Base-by-base conservation (phyloP, 2,329 filamentous ascomycete genomes). In the Aspergillus transmontanensis region DNA sequence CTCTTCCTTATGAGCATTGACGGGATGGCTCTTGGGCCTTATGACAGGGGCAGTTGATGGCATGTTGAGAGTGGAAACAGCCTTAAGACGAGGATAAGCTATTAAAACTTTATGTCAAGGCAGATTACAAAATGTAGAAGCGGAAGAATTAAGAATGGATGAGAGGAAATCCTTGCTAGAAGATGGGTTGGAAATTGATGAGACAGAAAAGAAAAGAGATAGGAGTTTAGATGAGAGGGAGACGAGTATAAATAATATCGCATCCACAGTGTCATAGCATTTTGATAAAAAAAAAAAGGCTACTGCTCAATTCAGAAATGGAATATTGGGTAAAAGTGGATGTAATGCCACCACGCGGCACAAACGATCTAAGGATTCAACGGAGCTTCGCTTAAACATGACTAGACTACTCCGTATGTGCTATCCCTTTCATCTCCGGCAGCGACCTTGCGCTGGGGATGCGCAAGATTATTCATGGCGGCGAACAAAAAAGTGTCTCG, bases 21-120 rank as follows among this genome's bases (percentile, higher is more conserved):
- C 53, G n/a, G 69, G 61, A 51, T 72, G 66, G 34, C 64, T 69
- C 34, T 73, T 71, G 46, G 72, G 68, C 66, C 71, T 68, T 50
- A 69, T 59, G 4, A 74, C 65, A 60, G 74, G 74, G 41, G 74
- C 73, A 21, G 75, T 71, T 30, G 75, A 75, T 21, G 75, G 74
- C 75, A 76, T 76, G 54, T 58, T 71, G 55, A 45, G 12, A 7
- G 21, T 36, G 28, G 1, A 34, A 54, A 14, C 12, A 19, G 48
- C 14, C 26, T 16, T 19, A 30, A 30, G 21, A 36, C 3, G n/a
- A 26, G 30, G 21, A 14, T 23, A 34, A 19, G 32, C 14, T 23
- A 34, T 39, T 7, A 5, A 26, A 11, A 39, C n/a, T 23, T 26
- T 16, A 36, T 39, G 32, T 55, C 51, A 30, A 34, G 32, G 32